Base-by-base conservation (phyloP, 2,329 filamentous ascomycete genomes). In the Stemphylium lycopersici region DNA sequence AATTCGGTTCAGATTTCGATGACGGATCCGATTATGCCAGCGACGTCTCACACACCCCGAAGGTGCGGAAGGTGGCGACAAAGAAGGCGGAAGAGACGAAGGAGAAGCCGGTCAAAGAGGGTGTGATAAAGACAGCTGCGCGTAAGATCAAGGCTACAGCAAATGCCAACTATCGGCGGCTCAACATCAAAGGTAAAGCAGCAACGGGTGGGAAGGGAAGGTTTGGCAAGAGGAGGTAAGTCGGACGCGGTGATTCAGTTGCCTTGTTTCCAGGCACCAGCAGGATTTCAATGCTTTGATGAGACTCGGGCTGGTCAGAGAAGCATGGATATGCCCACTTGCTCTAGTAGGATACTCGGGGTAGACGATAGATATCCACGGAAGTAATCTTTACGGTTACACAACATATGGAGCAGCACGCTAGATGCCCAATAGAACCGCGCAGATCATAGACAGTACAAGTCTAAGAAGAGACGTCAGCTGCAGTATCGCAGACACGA, bases 131-230 rank as follows among this genome's bases (percentile, higher is more conserved):
- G 61, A 76, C 70, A 45, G 74, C 72, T 34, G 72, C 70, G 24
- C 72, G 74, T 31, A 82, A 80, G 59, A 75, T 80, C 50, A 79
- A 77, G 53, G 76, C 78, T 13, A 71, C 72, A 20, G 78, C 78
- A 22, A 77, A 81, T 62, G 76, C 79, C 20, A 82, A 82, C 50
- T 82, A 77, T 59, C 72, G 77, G 15, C 72, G 66, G 55, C 73
- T 82, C 26, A 82, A 82, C 56, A 82, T 82, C 68, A 81, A 80
- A 69, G 78, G 78, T 56, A 79, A 81, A 65, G 78, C 76, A 37
- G 72, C 71, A 57, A 69, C 50, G 12, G 65, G 66, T 42, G 74
- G 73, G 16, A 77, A 75, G 43, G 78, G 79, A 2, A 71, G 73
- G 54, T 74, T 73, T 60, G 76, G 79, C 16, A 63, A 66, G 37